A percentile compares a stretch with the other conserved stretches of the same genome.
Conservation (phyloP, 2,329 filamentous ascomycete genomes). For the Endothia cerciana region DNA sequence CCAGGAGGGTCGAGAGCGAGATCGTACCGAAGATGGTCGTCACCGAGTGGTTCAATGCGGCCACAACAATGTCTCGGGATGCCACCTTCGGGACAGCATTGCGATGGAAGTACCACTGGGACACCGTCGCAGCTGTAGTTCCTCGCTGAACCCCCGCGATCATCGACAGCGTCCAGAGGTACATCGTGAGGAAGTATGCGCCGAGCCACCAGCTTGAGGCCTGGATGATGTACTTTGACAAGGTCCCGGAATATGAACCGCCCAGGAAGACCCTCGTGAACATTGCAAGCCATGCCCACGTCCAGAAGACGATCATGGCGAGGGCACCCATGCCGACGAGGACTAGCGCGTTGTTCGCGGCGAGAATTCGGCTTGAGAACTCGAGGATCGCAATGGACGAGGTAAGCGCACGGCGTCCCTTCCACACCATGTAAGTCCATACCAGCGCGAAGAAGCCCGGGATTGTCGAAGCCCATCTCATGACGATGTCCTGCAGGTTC, state of each 20-base stretch:
- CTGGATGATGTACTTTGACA: slow-evolving; percentile 76
- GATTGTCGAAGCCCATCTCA: slow-evolving; percentile 84
- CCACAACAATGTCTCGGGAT: slow-evolving; percentile 79
- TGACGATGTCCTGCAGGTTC: slow-evolving; percentile 81
- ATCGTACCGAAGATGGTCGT: slow-evolving; percentile 92
- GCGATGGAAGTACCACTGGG: slow-evolving; percentile 99
- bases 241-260: slow-evolving; percentile 73
- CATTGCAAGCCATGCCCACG: slow-evolving; percentile 96
- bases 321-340: slow-evolving; percentile 82
- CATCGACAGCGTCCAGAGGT: slow-evolving; percentile 91
- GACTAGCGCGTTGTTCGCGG: slow-evolving; percentile 81
- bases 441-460: slow-evolving; percentile 73
- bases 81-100: slow-evolving; percentile 77
- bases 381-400: slow-evolving; percentile 89
- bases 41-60: slow-evolving; percentile 78
- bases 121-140: slow-evolving; percentile 92
- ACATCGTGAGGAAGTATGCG: slow-evolving; percentile 89
- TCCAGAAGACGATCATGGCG: slow-evolving; percentile 79
- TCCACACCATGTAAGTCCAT: slow-evolving; percentile 84
- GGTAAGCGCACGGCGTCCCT: slow-evolving; percentile 77
- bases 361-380: slow-evolving; percentile 86
- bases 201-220: slow-evolving; percentile 93
- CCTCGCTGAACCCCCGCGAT: slow-evolving; percentile 87
- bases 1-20: slow-evolving; percentile 81
- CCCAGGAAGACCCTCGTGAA: slow-evolving; percentile 94